These are phyloP conservation scores for Patellifolia procumbens DNA, from an alignment of 179 eudicot genomes.

Conservation along the genomic window DNA sequence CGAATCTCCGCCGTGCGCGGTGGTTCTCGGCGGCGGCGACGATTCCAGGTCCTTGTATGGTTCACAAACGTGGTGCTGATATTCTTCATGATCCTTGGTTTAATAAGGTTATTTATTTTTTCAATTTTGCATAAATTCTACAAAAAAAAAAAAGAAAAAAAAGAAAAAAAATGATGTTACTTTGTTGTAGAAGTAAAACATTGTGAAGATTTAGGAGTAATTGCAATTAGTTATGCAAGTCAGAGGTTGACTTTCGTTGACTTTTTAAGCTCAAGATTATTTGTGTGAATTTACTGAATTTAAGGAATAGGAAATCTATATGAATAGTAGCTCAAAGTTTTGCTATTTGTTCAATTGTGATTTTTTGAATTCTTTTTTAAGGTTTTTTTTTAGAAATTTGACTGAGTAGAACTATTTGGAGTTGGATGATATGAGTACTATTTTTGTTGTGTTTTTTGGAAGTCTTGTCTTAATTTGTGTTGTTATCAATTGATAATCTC, in stretches of 20 bases:
- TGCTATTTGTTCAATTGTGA: neutral
- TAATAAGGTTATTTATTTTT: conserved; percentile 60
- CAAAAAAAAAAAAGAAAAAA: no score
- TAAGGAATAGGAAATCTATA: neutral
- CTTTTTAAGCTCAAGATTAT: neutral
- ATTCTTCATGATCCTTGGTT: conserved; percentile 99
- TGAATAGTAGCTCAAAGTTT: neutral
- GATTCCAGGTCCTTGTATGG: conserved; percentile 86
- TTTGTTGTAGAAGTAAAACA: neutral
- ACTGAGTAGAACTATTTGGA: neutral
- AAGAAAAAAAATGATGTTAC: no score
- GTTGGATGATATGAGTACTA: neutral
- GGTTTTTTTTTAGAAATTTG: neutral
- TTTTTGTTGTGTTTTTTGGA: neutral
- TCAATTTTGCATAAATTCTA: neutral
- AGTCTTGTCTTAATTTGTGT: neutral
- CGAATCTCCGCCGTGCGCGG: conserved; percentile 55
- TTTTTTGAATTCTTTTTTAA: no score
- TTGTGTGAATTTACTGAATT: neutral
- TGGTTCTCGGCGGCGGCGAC: conserved; percentile 45
- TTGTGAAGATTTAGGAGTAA: neutral
- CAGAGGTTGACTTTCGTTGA: neutral
- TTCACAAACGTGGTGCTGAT: conserved; percentile 95
- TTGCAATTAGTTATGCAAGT: conserved; percentile 4
- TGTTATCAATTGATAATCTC: no score